Evolutionary conservation across 208 protist species (phyloP).

Genomic region (Trypanosomatidae sp.): DNA sequence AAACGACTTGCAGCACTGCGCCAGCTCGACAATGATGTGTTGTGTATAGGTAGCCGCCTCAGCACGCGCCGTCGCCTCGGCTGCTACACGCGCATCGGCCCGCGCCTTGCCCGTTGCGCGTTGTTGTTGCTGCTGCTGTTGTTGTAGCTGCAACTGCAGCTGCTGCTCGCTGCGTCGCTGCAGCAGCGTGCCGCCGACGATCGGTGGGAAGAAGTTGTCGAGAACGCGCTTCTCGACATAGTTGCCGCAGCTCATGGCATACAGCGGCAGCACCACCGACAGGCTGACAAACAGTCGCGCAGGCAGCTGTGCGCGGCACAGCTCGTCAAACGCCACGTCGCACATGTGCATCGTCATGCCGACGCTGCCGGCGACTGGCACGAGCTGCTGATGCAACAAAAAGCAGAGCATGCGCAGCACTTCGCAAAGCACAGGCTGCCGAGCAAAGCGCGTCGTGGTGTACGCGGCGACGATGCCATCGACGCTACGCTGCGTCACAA

Average conservation of each 20-base stretch:
- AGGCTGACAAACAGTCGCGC: constrained; percentile 43
- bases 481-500: too few relatives aligned
- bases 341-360: constrained; percentile 78
- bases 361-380: constrained; percentile 33
- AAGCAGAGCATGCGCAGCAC: constrained; percentile 36
- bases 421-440: constrained; percentile 5
- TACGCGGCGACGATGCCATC: too few relatives aligned
- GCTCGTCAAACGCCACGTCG: constrained; percentile 69
- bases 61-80: constrained; percentile 6
- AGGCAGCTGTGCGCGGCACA: constrained; percentile 25
- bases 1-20: constrained; percentile 43
- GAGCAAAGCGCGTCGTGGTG: too few relatives aligned
- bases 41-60: constrained; percentile 20
- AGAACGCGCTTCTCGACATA: constrained; percentile 83
- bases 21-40: constrained; percentile 23
- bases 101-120: constrained; percentile 1
- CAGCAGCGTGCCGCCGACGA: constrained; percentile 43
- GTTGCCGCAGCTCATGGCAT: constrained; percentile 76
- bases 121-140: not conserved
- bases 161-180: constrained; percentile 22
- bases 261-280: constrained; percentile 45
- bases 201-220: constrained; percentile 71
- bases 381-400: constrained; percentile 51
- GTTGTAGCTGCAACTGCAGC: constrained; percentile 1
- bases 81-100: constrained; percentile 4